Evolutionary conservation across 495 filamentous ascomycete genomes (phyloP), one percentile per base, ranked within the genome.

Genomic region (Chaetomium fimeti): DNA sequence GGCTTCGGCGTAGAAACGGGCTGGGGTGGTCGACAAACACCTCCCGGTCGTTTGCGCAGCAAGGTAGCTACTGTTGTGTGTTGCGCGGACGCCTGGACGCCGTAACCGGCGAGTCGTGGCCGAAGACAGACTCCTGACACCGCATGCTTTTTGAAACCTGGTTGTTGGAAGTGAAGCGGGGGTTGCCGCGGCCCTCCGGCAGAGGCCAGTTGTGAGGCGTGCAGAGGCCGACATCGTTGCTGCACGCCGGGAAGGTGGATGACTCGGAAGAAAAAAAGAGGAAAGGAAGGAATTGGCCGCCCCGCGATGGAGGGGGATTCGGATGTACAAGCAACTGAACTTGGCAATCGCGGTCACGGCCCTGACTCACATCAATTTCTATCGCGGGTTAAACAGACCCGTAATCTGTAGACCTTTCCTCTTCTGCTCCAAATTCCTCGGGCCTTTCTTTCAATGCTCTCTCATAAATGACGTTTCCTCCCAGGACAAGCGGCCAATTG

Each of bases 1-100:
- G 48, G 53, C 72, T 49, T 79, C 68, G 62, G 82, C 80, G 40
- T 57, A 81, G 77, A 48, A 84, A 56, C 85, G 76, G 83, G 83
- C 15, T 73, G 72, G 58, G 75, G 80, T 72, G 16, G 70, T 71
- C n/a, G 75, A 73, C 47, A 74, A 61, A 18, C 58, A 25, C 45
- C 71, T 51, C 7, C 47, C 29, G 43, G 60, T 12, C 36, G 47
- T 15, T 47, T 43, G 64, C 47, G 66, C 42, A 47, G 59, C 25
- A 22, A 61, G 43, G 32, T 5, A 36, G 48, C 61, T 8, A 55
- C 27, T 24, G 45, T 4, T 11, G 42, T 22, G 13, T 20, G 62
- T 53, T 24, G 55, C 43, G 3, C 62, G 62, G 12, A 57, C 16
- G 6, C 58, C 55, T 15, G 57, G 29, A 4, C 48, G 51, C 28